A percentile compares a stretch with the other conserved stretches of the same genome.
Conservation (phyloP, 1,284 basidiomycete genomes). For the Moesziomyces parantarcticus region DNA sequence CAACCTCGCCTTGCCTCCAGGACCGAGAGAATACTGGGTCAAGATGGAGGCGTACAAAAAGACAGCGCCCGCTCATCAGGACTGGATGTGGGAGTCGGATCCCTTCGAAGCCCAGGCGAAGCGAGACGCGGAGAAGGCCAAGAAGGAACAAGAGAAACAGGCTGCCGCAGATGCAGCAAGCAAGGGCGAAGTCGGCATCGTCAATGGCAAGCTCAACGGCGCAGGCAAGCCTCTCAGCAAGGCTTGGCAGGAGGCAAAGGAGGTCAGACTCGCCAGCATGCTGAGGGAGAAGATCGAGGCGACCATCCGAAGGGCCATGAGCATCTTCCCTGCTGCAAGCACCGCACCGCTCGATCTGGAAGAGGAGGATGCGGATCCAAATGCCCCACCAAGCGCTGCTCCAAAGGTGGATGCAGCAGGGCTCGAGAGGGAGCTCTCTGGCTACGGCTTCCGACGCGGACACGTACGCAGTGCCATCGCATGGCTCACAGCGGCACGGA, state of each 20-base stretch:
- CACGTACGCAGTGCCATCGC: conserved; percentile 55
- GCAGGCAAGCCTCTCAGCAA: conserved; percentile 65
- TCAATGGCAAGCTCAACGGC: conserved; percentile 42
- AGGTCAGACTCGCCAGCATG: conserved; percentile 83
- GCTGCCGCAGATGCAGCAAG: conserved; percentile 36
- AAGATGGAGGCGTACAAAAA: conserved; percentile 62
- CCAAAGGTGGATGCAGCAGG: conserved; percentile 30
- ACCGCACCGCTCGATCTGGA: conserved; percentile 38
- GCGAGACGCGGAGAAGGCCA: conserved; percentile 57
- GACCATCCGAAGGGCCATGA: conserved; percentile 79
- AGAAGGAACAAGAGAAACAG: conserved; percentile 44
- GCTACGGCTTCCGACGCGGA: conserved; percentile 63
- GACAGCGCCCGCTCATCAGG: conserved; percentile 51
- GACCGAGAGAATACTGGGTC: conserved; percentile 66
- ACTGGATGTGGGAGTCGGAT: conserved; percentile 64
- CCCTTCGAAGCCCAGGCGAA: conserved; percentile 64
- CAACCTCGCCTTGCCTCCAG: conserved; percentile 62
- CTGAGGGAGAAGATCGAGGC: conserved; percentile 85
- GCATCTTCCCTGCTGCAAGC: conserved; percentile 46
- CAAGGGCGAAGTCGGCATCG: conserved; percentile 27
- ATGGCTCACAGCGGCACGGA: conserved; percentile 57
- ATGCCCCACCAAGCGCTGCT: not conserved
- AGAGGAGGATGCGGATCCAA: conserved; percentile 30
- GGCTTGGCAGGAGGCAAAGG: conserved; percentile 77
- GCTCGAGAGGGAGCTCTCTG: conserved; percentile 55